A percentile compares a stretch with the other conserved stretches of the same genome.
Evolutionary conservation across 768 basidiomycete genomes (phyloP).

Genomic region (Trametes sanguinea): DNA sequence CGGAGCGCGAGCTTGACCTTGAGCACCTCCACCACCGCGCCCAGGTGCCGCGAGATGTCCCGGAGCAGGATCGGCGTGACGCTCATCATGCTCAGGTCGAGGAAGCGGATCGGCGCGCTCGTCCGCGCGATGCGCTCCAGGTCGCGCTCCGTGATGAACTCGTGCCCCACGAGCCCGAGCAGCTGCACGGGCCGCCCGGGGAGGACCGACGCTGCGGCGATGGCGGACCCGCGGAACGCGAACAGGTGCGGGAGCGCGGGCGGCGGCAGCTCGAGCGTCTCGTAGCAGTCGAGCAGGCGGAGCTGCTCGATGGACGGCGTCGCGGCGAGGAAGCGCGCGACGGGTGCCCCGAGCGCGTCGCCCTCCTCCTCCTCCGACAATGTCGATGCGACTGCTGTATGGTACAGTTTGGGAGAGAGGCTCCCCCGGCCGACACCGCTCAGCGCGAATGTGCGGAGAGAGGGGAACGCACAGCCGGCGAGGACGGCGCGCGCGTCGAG

Average conservation of each 20-base stretch:
- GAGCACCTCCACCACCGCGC: conserved; percentile 53
- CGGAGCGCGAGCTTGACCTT: conserved; percentile 60
- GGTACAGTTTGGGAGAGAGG: conserved; percentile 36
- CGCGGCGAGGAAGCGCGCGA: conserved; percentile 43
- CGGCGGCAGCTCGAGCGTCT: conserved; percentile 44
- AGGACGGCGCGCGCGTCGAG: conserved; percentile 29
- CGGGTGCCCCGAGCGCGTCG: conserved; percentile 32
- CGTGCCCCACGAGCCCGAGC: conserved; percentile 58
- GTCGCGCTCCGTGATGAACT: conserved; percentile 55
- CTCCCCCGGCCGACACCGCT: conserved; percentile 38
- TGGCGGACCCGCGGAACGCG: conserved; percentile 61
- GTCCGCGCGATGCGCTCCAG: conserved; percentile 52
- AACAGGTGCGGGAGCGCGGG: conserved; percentile 49
- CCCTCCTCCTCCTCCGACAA: background rate
- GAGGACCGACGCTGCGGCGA: conserved; percentile 58
- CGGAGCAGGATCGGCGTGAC: conserved; percentile 58
- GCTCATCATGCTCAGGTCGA: conserved; percentile 63
- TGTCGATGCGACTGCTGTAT: conserved; percentile 8
- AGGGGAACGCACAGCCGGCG: conserved; percentile 31
- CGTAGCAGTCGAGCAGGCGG: conserved; percentile 45
- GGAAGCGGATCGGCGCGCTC: conserved; percentile 47
- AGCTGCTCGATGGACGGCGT: conserved; percentile 45
- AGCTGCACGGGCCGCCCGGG: conserved; percentile 61
- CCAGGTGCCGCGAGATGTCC: conserved; percentile 54
- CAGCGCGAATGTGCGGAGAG: conserved; percentile 36